A percentile compares a stretch with the other conserved stretches of the same genome.
Evolutionary conservation across 139 green algal genomes (phyloP).

Genomic region (Spirogloea muscicola): DNA sequence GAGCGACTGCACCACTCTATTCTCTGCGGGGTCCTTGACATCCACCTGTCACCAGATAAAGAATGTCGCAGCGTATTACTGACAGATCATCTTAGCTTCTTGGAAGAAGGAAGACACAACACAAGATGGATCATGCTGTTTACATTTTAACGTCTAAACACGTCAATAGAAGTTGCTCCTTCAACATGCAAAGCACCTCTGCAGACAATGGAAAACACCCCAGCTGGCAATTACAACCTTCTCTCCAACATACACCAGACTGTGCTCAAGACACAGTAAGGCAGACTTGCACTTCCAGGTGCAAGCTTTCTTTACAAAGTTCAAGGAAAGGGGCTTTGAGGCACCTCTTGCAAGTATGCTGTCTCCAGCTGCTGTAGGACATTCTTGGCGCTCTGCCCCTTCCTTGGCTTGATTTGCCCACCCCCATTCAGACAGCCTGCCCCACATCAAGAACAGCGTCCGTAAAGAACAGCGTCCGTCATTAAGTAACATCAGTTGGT

Average conservation of each 20-base stretch:
- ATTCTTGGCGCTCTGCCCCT: slow-evolving; percentile 49
- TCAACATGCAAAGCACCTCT: too few species aligned
- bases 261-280: too few species aligned
- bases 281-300: background rate
- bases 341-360: slow-evolving; percentile 55
- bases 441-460: background rate
- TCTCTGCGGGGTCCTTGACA: slow-evolving; percentile 33
- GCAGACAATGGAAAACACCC: too few species aligned
- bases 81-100: slow-evolving; percentile 17
- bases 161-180: too few species aligned
- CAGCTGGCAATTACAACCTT: too few species aligned
- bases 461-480: too few species aligned
- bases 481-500: background rate
- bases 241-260: too few species aligned
- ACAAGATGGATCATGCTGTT: too few species aligned
- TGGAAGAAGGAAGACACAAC: too few species aligned
- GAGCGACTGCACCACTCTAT: slow-evolving; percentile 51
- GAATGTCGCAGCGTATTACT: background rate
- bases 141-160: too few species aligned
- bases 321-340: background rate
- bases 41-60: slow-evolving; percentile 23
- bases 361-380: slow-evolving; percentile 58
- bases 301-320: slow-evolving; percentile 1
- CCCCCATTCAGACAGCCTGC: slow-evolving; percentile 90
- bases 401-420: slow-evolving; percentile 70